Base-by-base conservation (phyloP, 179 eudicot genomes). In the Pouteria campechiana region DNA sequence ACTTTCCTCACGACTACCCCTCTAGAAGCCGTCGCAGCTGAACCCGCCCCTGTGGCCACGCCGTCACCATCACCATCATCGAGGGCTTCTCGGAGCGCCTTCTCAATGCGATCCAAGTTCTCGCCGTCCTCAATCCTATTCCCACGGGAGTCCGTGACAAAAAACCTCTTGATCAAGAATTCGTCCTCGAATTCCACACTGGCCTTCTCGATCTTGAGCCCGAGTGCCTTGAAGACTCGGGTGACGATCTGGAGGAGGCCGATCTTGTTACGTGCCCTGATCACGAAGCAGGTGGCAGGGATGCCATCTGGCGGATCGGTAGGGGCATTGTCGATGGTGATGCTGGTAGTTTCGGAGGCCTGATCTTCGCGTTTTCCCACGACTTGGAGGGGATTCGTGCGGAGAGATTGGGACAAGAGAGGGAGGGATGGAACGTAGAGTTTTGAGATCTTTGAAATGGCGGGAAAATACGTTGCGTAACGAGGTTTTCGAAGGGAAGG, bases 221-320 rank as follows among this genome's bases (percentile, higher is more conserved):
- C 54, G 9, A 53, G 50, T 9, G 17, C 42, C 21, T 52, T 60
- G 46, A 52, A 60, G 31, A 60, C 65, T 41, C 65, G 22, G 6
- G 64, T 51, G 42, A 44, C 46, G 19, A 60, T 29, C n/a, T 45
- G 43, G 2, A 60, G 30, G 2, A 44, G 41, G 5, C 53, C 59
- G 7, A 42, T 52, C 24, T 35, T 38, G 22, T 52, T 54, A 39
- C 34, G 19, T 9, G 41, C 53, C 30, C 27, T 25, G 35, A 60
- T 60, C 14, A 60, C 41, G 45, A 60, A 60, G 12, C 37, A 19
- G 13, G 59, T 45, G n/a, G n/a, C n/a, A n/a, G n/a, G n/a, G n/a
- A n/a, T n/a, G n/a, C n/a, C n/a, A n/a, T n/a, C n/a, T n/a, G n/a
- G n/a, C n/a, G n/a, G n/a, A n/a, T n/a, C n/a, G n/a, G n/a, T n/a